phyloP scores from a whole-genome alignment of 257 asterid species.

The Cruciata laevipes region DNA sequence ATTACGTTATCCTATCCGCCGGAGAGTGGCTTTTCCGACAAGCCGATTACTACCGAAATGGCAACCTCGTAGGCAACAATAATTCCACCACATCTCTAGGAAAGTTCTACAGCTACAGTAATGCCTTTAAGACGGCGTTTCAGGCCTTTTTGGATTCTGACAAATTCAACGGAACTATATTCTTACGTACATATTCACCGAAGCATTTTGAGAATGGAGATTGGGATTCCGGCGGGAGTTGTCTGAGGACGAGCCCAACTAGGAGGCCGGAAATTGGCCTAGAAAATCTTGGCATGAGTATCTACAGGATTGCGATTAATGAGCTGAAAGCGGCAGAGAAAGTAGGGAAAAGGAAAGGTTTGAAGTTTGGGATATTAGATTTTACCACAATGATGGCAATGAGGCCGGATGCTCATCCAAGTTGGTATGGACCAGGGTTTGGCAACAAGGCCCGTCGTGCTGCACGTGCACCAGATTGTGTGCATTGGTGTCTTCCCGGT shows the following conservation, averaged over 20 bases:
- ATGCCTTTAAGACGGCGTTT: conserved; percentile 23
- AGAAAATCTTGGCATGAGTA: conserved; percentile 36
- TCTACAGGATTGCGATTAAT: conserved; percentile 54
- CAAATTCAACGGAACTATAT: conserved; percentile 10
- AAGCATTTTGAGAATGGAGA: conserved; percentile 75
- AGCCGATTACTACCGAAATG: conserved; percentile 14
- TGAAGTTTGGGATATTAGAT: conserved; percentile 32
- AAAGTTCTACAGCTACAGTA: conserved; percentile 21
- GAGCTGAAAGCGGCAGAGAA: conserved; percentile 54
- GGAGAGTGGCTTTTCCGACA: conserved; percentile 56
- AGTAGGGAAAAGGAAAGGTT: conserved; percentile 40
- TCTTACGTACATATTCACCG: conserved; percentile 37
- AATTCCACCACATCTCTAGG: conserved; percentile 14
- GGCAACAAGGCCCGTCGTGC: background rate
- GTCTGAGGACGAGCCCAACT: conserved; percentile 44
- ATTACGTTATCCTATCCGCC: conserved; percentile 47
- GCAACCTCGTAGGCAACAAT: conserved; percentile 12
- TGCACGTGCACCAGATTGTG: conserved; percentile 19
- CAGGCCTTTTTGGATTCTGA: conserved; percentile 13
- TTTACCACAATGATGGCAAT: conserved; percentile 24
- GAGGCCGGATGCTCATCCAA: conserved; percentile 44
- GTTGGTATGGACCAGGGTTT: conserved; percentile 23
- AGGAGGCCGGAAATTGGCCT: conserved; percentile 27
- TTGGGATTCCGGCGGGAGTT: conserved; percentile 83
- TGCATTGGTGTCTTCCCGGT: conserved; percentile 40